Percentiles rank a stretch among this genome's conserved stretches.
phyloP scores from a whole-genome alignment of 305 asterid species.

The Solanum hybrid region DNA sequence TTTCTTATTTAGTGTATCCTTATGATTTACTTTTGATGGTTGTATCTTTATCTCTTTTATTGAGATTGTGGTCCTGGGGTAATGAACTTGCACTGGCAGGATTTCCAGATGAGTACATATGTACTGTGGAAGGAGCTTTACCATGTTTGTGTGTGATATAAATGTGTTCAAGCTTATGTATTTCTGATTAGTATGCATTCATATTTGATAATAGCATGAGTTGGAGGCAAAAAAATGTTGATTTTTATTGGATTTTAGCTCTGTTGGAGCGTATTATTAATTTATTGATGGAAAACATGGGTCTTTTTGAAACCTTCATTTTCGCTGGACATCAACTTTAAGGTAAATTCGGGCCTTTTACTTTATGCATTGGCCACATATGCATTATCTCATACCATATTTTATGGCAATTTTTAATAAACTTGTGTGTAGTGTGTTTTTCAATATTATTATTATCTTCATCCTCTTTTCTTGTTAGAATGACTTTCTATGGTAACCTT shows the following conservation, averaged over 20 bases:
- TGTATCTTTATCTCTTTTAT: too few species aligned
- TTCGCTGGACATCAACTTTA: neutral
- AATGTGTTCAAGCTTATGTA: too few species aligned
- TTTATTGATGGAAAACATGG: neutral
- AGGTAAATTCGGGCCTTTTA: too few species aligned
- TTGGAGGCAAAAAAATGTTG: neutral
- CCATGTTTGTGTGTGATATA: neutral
- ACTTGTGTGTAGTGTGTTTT: neutral
- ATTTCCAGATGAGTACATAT: neutral
- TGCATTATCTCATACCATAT: neutral
- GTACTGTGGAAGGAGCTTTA: neutral
- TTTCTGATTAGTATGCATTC: neutral
- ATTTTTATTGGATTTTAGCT: neutral
- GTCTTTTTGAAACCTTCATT: neutral
- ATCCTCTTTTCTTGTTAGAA: neutral
- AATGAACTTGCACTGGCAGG: neutral
- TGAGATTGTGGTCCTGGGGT: too few species aligned
- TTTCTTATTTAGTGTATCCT: too few species aligned
- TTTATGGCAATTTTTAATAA: too few species aligned
- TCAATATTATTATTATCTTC: neutral
- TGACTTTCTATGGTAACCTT: neutral
- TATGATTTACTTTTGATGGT: too few species aligned
- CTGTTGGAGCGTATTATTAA: neutral
- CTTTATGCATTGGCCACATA: too few species aligned
- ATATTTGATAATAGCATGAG: neutral